A percentile compares a stretch with the other conserved stretches of the same genome.
These are phyloP conservation scores for cucumber (Cucumis sativus) DNA, from an alignment of 306 rosid species.

Conservation along the genomic window DNA sequence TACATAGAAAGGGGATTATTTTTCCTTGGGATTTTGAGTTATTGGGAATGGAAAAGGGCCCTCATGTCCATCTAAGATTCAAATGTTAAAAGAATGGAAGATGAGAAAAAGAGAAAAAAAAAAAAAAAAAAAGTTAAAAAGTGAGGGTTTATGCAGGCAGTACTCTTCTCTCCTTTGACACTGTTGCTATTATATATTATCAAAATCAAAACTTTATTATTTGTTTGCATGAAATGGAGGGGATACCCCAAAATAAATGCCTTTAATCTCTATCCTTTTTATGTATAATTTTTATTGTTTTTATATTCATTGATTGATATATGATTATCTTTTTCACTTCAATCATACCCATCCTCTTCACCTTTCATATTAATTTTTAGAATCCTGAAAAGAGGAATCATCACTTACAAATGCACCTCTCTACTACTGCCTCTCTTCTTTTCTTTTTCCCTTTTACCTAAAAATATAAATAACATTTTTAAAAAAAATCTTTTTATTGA, in stretches of 20 bases:
- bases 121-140: not conserved
- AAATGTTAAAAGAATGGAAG: constrained; percentile 8
- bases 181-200: not conserved
- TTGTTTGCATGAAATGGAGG: constrained; percentile 3
- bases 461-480: too few relatives aligned
- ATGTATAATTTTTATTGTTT: not conserved
- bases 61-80: not conserved
- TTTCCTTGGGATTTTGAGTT: not conserved
- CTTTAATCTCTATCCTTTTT: not conserved
- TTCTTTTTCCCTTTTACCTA: not conserved
- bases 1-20: not conserved
- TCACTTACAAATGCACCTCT: not conserved
- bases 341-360: not conserved
- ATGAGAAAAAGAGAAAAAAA: not conserved
- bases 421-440: not conserved
- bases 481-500: not conserved
- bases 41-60: constrained; percentile 7
- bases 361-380: constrained; percentile 4
- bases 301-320: not conserved
- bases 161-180: not conserved
- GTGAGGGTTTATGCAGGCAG: not conserved
- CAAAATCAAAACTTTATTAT: not conserved
- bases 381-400: not conserved
- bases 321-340: constrained; percentile 8
- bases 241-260: not conserved